These are phyloP conservation scores for Fraxinus paxiana DNA, from an alignment of 305 asterid species.

Conservation along the genomic window DNA sequence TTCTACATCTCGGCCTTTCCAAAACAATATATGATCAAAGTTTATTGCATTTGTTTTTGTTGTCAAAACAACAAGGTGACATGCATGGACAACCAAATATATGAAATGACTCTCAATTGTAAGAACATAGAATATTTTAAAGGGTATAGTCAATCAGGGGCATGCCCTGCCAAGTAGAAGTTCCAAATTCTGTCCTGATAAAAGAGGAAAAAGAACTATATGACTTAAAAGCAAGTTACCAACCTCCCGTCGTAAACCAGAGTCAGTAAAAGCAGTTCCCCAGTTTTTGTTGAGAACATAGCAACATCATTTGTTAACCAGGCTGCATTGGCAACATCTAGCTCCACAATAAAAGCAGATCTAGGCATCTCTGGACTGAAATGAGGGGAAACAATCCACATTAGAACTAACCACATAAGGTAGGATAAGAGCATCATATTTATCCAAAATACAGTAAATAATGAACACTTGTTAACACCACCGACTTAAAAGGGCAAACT, in stretches of 20 bases:
- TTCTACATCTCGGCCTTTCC: neutral
- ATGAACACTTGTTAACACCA: neutral
- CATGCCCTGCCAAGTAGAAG: slow-evolving; percentile 1
- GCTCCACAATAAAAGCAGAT: slow-evolving; percentile 75
- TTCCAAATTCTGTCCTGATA: slow-evolving; percentile 1
- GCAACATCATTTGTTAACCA: slow-evolving; percentile 96
- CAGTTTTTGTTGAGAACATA: slow-evolving; percentile 81
- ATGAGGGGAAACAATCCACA: slow-evolving; percentile 12
- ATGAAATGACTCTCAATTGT: neutral
- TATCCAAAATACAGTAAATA: slow-evolving; percentile 6
- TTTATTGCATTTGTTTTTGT: neutral
- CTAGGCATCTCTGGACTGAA: slow-evolving; percentile 85
- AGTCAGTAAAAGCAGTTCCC: slow-evolving; percentile 87
- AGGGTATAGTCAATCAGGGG: slow-evolving; percentile 8
- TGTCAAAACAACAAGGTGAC: neutral
- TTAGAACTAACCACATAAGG: slow-evolving; percentile 26
- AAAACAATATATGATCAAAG: neutral
- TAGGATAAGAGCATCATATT: slow-evolving; percentile 15
- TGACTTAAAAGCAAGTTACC: slow-evolving; percentile 21
- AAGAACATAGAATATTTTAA: neutral
- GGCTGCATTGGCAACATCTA: slow-evolving; percentile 84
- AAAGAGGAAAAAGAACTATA: slow-evolving; percentile 1
- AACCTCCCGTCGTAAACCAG: slow-evolving; percentile 93
- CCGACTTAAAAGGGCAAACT: slow-evolving; percentile 14
- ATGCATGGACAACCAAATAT: neutral